Evolutionary conservation across 495 filamentous ascomycete genomes (phyloP).

Genomic region (Amphirosellinia nigrospora): DNA sequence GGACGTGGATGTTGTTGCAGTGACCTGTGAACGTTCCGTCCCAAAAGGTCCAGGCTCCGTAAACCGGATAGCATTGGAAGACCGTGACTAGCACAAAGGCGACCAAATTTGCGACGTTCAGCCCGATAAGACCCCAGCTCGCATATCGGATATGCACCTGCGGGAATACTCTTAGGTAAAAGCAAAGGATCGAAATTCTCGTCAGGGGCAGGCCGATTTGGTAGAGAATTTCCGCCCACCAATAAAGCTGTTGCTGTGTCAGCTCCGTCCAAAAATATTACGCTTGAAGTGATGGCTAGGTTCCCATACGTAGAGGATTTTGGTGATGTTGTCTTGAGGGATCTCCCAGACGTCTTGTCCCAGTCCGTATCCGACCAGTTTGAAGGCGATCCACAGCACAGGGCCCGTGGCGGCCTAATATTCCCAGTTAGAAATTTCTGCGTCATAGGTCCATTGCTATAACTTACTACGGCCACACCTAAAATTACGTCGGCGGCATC

Average conservation of each 20-base stretch:
- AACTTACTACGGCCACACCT: constrained; percentile 12
- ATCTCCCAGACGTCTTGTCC: constrained; percentile 40
- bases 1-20: constrained; percentile 45
- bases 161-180: constrained; percentile 60
- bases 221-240: constrained; percentile 47
- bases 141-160: constrained; percentile 46
- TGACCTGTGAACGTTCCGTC: constrained; percentile 41
- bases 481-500: constrained; percentile 6
- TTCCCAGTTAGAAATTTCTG: background rate
- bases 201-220: constrained; percentile 49
- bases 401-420: constrained; percentile 25
- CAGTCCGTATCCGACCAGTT: constrained; percentile 29
- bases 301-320: constrained; percentile 33
- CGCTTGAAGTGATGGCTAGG: background rate
- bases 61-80: constrained; percentile 51
- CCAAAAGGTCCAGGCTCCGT: constrained; percentile 46
- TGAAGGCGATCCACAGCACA: constrained; percentile 18
- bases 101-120: constrained; percentile 40
- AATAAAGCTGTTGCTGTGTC: constrained; percentile 42
- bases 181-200: constrained; percentile 58
- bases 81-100: constrained; percentile 44
- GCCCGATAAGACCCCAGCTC: constrained; percentile 42
- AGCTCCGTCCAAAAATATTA: background rate
- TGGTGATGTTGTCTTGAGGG: constrained; percentile 35
- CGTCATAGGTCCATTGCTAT: background rate